These are phyloP conservation scores for Candida boleticola DNA, from an alignment of 805 yeast genomes.

Conservation along the genomic window DNA sequence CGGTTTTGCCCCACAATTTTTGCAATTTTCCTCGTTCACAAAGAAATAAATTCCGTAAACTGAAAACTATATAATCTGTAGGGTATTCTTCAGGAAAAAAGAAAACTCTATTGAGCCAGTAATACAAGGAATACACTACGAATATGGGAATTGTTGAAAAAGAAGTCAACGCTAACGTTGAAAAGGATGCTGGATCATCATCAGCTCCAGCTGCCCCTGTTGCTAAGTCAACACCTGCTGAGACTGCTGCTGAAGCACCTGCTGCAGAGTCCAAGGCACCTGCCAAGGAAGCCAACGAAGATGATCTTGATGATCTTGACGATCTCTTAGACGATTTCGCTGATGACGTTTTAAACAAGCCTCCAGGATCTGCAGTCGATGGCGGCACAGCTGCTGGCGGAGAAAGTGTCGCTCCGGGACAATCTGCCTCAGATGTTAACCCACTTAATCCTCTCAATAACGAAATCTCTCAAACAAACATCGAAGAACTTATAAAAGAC, in stretches of 20 bases:
- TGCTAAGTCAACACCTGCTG: background rate
- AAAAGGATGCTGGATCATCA: too few relatives aligned
- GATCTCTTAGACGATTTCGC: slow-evolving; percentile 85
- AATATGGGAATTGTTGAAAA: too few relatives aligned
- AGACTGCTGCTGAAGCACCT: background rate
- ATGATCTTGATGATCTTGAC: slow-evolving; percentile 73
- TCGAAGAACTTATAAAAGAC: slow-evolving; percentile 46
- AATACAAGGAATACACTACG: too few relatives aligned
- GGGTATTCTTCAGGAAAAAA: too few relatives aligned
- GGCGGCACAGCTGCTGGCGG: slow-evolving; percentile 10
- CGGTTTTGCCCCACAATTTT: slow-evolving; percentile 1
- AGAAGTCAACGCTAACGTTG: too few relatives aligned
- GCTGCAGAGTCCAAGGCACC: background rate
- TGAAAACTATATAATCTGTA: background rate
- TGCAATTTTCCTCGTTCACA: background rate
- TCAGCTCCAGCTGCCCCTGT: too few relatives aligned
- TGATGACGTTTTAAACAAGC: slow-evolving; percentile 61
- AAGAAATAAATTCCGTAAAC: background rate
- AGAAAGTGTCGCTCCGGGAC: slow-evolving; percentile 3
- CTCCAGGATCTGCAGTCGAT: slow-evolving; percentile 49
- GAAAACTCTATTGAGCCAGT: too few relatives aligned
- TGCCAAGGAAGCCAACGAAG: too few relatives aligned
- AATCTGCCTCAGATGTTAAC: slow-evolving; percentile 20
- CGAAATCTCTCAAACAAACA: slow-evolving; percentile 26
- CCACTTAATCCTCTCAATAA: slow-evolving; percentile 29